Evolutionary conservation across 805 yeast species (phyloP), one percentile per base, ranked within the genome.

Genomic region (Myxozyma lipomycoides): DNA sequence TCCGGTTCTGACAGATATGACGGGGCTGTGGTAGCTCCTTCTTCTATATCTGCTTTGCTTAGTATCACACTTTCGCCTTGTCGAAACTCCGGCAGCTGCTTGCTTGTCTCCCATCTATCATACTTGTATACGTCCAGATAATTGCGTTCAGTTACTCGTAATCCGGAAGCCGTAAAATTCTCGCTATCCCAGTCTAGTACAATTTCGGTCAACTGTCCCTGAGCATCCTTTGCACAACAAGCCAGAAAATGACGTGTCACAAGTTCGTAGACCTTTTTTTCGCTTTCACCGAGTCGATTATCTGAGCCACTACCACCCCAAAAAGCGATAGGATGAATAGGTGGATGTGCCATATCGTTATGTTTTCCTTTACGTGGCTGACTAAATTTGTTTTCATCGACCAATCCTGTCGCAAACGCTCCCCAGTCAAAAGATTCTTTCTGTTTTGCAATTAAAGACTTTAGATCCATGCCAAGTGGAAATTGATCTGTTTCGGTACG

Each of bases 261-360:
- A 61, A 86, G 88, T 64, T 87, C 95, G 66, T 90, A 93, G 0
- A 93, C 91, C 54, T 77, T 81, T 60, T 76, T 77, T 55, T 85
- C 84, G 46, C 77, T 78, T 12, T 7, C 12, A 28, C 12, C 7
- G 12, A 9, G 32, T 0, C 64, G 67, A 10, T 52, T 69, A 42
- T 63, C 62, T 50, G 32, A 49, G 51, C 43, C 58, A 32, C 30
- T 61, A 49, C 48, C 46, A 1, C 54, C 48, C 2, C 59, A 63
- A 4, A 61, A 61, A 12, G 55, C 62, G 9, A 87, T 81, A 0
- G 99, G 99, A 67, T 93, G 97, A 51, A 93, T 93, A 0, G 99
- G 97, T 3, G 98, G 98, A 76, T 93, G 99, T 22, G 98, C 98
- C 64, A 88, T 82, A 70, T 93, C 99, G 63, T 89, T 86, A 63